Percentiles rank a stretch among this genome's conserved stretches.
Conservation (phyloP, 2,329 filamentous ascomycete species). For the Pseudopyricularia cyperi region DNA sequence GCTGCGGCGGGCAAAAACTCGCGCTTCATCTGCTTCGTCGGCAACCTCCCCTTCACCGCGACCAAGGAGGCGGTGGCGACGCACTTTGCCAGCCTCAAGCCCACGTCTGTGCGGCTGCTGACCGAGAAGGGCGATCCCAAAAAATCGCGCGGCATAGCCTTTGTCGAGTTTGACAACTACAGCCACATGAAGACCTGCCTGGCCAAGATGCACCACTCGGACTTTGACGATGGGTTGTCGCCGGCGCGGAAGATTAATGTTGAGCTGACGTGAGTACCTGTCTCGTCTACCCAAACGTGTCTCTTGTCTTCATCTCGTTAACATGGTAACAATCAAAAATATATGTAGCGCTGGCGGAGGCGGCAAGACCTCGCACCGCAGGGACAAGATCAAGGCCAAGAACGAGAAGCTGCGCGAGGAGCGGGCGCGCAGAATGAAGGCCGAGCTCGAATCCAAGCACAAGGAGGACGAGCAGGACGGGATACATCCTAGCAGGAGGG, state of each 20-base stretch:
- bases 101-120: slow-evolving; percentile 58
- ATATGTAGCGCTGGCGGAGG: slow-evolving; percentile 63
- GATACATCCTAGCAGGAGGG: slow-evolving; percentile 40
- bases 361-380: slow-evolving; percentile 58
- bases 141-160: slow-evolving; percentile 65
- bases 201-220: slow-evolving; percentile 78
- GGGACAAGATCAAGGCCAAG: slow-evolving; percentile 70
- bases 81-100: slow-evolving; percentile 69
- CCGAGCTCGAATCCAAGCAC: slow-evolving; percentile 25
- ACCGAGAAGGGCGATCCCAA: slow-evolving; percentile 35
- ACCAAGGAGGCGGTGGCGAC: slow-evolving; percentile 54
- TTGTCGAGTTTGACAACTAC: slow-evolving; percentile 78
- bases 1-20: background rate
- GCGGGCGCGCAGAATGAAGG: slow-evolving; percentile 32
- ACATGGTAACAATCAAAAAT: slow-evolving; percentile 3
- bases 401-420: slow-evolving; percentile 72
- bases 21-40: slow-evolving; percentile 50
- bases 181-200: slow-evolving; percentile 89
- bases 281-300: too few relatives aligned
- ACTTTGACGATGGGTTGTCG: slow-evolving; percentile 47
- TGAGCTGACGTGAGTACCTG: slow-evolving; percentile 61
- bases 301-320: background rate
- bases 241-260: slow-evolving; percentile 72
- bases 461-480: slow-evolving; percentile 18
- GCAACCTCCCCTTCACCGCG: slow-evolving; percentile 80